phyloP scores from a whole-genome alignment of 2,329 filamentous ascomycete species.

The Alternaria angustiovoidea region DNA sequence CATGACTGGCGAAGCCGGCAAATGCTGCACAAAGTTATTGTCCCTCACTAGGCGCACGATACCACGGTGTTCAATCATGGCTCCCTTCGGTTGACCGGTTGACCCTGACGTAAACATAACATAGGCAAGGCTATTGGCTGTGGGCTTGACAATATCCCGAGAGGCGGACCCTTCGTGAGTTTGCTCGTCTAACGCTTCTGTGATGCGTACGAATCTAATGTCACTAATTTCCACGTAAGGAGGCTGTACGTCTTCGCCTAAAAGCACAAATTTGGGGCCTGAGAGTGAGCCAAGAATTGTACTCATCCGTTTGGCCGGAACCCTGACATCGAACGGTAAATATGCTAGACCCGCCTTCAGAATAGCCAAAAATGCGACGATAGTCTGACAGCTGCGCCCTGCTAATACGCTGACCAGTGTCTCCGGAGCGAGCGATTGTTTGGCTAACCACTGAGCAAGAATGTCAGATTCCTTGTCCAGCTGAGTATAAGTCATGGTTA shows the following conservation, averaged over 20 bases:
- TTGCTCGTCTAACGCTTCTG: too few species aligned
- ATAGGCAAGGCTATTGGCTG: constrained; percentile 56
- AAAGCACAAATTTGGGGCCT: too few species aligned
- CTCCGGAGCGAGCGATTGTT: constrained; percentile 5
- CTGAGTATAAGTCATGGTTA: constrained; percentile 17
- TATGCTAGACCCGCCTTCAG: constrained; percentile 54
- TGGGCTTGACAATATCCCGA: neutral
- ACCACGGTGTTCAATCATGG: constrained; percentile 64
- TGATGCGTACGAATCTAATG: too few species aligned
- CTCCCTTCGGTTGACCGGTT: constrained; percentile 61
- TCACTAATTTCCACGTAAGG: too few species aligned
- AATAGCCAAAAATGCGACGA: constrained; percentile 52
- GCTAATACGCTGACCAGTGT: constrained; percentile 27
- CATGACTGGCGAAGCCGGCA: neutral
- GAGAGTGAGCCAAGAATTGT: too few species aligned
- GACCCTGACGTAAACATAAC: constrained; percentile 63
- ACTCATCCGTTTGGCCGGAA: neutral
- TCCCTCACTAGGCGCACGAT: neutral
- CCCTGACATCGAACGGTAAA: constrained; percentile 38
- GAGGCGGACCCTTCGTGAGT: neutral
- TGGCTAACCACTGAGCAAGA: constrained; percentile 10
- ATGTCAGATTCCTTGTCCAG: constrained; percentile 9
- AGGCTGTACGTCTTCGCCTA: too few species aligned
- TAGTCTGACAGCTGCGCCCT: constrained; percentile 21
- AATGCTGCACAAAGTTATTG: neutral